These are phyloP conservation scores for Amanita pallidorosea DNA, from an alignment of 768 basidiomycete genomes.

Conservation along the genomic window DNA sequence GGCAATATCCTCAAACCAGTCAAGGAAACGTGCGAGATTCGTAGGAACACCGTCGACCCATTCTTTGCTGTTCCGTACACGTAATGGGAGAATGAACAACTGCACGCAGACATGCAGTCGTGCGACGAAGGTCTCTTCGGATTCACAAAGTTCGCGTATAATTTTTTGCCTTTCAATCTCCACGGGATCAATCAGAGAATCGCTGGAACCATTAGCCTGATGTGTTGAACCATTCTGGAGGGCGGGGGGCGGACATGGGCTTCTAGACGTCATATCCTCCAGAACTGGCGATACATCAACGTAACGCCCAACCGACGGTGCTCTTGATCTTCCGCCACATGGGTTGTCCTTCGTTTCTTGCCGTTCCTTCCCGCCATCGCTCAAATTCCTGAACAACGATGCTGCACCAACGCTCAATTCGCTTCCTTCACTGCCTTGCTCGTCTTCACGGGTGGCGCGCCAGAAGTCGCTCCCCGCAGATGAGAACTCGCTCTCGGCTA, in stretches of 20 bases:
- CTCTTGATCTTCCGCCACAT: not conserved
- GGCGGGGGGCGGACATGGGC: not conserved
- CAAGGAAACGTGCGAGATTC: slow-evolving; percentile 62
- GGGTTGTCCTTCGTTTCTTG: not conserved
- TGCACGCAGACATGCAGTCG: slow-evolving; percentile 54
- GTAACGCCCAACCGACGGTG: not conserved
- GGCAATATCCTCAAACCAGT: slow-evolving; percentile 83
- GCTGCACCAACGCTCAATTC: slow-evolving; percentile 37
- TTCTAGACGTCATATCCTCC: not conserved
- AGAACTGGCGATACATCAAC: not conserved
- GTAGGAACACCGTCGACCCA: slow-evolving; percentile 80
- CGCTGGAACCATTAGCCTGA: not conserved
- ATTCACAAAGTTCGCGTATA: slow-evolving; percentile 56
- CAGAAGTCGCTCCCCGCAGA: slow-evolving; percentile 28
- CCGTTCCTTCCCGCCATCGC: slow-evolving; percentile 11
- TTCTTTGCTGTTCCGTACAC: slow-evolving; percentile 50
- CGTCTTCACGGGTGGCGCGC: slow-evolving; percentile 15
- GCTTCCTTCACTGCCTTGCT: slow-evolving; percentile 16
- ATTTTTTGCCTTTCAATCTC: slow-evolving; percentile 11
- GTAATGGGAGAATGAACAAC: slow-evolving; percentile 72
- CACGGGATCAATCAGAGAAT: not conserved
- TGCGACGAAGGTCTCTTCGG: slow-evolving; percentile 60
- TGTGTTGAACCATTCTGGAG: not conserved
- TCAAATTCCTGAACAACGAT: slow-evolving; percentile 32
- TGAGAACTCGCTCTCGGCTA: slow-evolving; percentile 38